phyloP scores from a whole-genome alignment of 2,329 filamentous ascomycete species.

The Pestalotiopsis sp. region DNA sequence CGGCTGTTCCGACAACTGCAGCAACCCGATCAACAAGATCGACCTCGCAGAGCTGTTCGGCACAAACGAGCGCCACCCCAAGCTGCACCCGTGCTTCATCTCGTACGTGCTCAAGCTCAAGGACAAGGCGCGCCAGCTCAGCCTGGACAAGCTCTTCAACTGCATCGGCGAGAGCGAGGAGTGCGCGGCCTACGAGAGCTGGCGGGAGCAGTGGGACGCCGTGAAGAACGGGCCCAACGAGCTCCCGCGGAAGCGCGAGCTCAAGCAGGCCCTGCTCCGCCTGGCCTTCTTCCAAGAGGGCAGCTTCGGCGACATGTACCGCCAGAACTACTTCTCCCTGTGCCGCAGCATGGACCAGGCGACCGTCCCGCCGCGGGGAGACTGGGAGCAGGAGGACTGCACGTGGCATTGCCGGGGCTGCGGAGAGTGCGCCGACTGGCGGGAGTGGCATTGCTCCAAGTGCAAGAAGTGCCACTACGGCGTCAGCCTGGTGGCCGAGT shows the following conservation, averaged over 20 bases:
- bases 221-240: background rate
- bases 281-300: background rate
- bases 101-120: background rate
- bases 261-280: background rate
- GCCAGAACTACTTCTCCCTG: background rate
- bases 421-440: background rate
- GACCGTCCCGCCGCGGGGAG: background rate
- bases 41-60: background rate
- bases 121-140: background rate
- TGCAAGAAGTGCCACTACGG: background rate
- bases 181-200: background rate
- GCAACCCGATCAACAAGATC: background rate
- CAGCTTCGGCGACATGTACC: background rate
- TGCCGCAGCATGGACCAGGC: background rate
- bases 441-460: constrained; percentile 2
- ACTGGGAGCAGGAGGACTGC: background rate
- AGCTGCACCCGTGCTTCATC: background rate
- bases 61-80: background rate
- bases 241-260: background rate
- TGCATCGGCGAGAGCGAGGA: background rate
- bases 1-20: background rate
- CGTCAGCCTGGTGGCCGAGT: background rate
- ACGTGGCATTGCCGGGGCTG: background rate
- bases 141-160: background rate
- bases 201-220: background rate